phyloP scores from a whole-genome alignment of 257 asterid species.

The Nicotiana paniculata region DNA sequence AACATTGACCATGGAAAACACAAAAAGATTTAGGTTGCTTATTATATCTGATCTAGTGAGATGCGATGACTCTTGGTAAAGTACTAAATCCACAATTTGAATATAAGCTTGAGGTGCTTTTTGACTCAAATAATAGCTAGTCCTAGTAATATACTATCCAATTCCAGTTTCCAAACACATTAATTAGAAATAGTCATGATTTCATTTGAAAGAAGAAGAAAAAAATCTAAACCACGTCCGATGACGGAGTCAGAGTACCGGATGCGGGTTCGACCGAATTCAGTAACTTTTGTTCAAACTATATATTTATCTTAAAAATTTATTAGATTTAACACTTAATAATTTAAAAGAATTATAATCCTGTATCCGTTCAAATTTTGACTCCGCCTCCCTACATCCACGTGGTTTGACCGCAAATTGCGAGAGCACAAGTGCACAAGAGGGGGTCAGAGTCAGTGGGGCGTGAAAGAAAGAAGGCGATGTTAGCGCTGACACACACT shows the following conservation, averaged over 20 bases:
- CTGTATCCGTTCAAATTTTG: no score
- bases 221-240: background rate
- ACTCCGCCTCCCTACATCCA: background rate
- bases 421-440: background rate
- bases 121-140: background rate
- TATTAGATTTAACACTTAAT: no score
- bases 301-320: no score
- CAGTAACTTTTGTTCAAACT: no score
- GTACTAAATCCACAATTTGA: background rate
- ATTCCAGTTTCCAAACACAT: background rate
- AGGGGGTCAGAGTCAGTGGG: background rate
- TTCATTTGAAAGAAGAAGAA: background rate
- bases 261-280: no score
- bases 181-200: background rate
- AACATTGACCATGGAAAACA: background rate
- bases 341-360: no score
- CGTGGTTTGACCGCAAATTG: slow-evolving; percentile 18
- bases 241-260: no score
- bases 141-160: background rate
- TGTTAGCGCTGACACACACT: slow-evolving; percentile 29
- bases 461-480: slow-evolving; percentile 17
- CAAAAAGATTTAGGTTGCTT: background rate
- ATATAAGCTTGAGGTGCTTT: background rate
- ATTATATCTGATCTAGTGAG: background rate
- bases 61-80: background rate